Evolutionary conservation across 179 eudicot species (phyloP).

Genomic region (Gypsophila paniculata): DNA sequence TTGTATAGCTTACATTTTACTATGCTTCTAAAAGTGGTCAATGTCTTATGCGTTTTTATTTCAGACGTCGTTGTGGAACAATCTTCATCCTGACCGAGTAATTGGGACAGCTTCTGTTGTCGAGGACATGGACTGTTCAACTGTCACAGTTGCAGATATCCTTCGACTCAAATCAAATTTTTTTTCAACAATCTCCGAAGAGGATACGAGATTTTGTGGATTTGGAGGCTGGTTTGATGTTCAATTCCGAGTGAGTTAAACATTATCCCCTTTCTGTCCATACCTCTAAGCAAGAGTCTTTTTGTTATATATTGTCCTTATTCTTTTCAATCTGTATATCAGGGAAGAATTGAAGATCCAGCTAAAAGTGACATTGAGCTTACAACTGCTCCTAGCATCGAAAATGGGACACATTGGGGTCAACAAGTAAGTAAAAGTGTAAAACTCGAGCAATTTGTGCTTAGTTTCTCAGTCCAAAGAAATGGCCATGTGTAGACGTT

Average conservation of each 20-base stretch:
- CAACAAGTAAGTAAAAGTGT: constrained; percentile 60
- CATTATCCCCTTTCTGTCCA: constrained; percentile 2
- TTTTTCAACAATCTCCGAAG: constrained; percentile 49
- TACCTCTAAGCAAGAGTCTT: neutral
- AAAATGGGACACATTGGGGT: constrained; percentile 80
- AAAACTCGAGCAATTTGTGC: too few species aligned
- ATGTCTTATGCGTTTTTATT: constrained; percentile 10
- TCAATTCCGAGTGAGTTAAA: constrained; percentile 82
- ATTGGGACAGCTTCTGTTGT: constrained; percentile 61
- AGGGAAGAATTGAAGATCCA: constrained; percentile 72
- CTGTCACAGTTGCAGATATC: constrained; percentile 67
- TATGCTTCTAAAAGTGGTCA: constrained; percentile 6
- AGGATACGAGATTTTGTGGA: constrained; percentile 61
- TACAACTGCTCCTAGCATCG: constrained; percentile 74
- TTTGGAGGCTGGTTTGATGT: constrained; percentile 99
- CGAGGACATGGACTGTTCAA: constrained; percentile 83
- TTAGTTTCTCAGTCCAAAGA: neutral
- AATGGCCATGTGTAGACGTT: too few species aligned
- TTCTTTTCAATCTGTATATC: constrained; percentile 10
- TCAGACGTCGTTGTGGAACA: constrained; percentile 93
- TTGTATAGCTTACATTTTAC: too few species aligned
- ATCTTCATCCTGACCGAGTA: constrained; percentile 86
- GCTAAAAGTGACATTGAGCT: constrained; percentile 61
- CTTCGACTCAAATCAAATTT: constrained; percentile 45
- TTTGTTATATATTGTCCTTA: constrained; percentile 3